phyloP scores from a whole-genome alignment of 305 asterid genomes.

The Solanum hybrid region DNA sequence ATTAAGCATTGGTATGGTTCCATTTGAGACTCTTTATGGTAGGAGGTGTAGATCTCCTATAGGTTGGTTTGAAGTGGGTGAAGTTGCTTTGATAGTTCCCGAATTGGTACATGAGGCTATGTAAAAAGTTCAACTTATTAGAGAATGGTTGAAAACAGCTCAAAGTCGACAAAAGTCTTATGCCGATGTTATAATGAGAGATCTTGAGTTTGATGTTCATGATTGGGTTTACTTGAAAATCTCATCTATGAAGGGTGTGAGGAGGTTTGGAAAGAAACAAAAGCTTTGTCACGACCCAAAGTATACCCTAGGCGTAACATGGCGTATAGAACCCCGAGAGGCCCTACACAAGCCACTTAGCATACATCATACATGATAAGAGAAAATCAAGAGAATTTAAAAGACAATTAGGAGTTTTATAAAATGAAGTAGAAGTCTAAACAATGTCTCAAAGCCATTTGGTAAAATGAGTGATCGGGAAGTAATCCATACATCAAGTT shows the following conservation, averaged over 20 bases:
- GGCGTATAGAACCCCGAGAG: background rate
- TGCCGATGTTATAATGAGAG: background rate
- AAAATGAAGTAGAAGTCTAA: background rate
- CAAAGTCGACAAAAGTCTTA: background rate
- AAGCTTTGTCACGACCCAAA: background rate
- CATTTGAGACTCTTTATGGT: background rate
- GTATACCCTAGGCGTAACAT: background rate
- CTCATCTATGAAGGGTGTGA: background rate
- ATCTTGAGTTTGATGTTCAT: background rate
- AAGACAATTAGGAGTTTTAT: background rate
- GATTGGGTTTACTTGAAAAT: background rate
- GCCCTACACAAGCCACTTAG: background rate
- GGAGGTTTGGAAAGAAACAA: background rate
- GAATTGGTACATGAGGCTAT: background rate
- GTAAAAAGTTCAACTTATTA: background rate
- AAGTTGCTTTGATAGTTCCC: background rate
- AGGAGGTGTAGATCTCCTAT: background rate
- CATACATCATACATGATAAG: background rate
- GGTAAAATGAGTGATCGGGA: background rate
- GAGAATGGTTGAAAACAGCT: background rate
- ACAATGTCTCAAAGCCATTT: background rate
- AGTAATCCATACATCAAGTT: background rate
- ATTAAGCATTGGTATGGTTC: background rate
- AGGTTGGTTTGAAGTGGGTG: background rate
- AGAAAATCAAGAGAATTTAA: background rate